A percentile compares a stretch with the other conserved stretches of the same genome.
These are phyloP conservation scores for Pseudophaeomoniella oleicola DNA, from an alignment of 2,329 filamentous ascomycete species.

Conservation along the genomic window DNA sequence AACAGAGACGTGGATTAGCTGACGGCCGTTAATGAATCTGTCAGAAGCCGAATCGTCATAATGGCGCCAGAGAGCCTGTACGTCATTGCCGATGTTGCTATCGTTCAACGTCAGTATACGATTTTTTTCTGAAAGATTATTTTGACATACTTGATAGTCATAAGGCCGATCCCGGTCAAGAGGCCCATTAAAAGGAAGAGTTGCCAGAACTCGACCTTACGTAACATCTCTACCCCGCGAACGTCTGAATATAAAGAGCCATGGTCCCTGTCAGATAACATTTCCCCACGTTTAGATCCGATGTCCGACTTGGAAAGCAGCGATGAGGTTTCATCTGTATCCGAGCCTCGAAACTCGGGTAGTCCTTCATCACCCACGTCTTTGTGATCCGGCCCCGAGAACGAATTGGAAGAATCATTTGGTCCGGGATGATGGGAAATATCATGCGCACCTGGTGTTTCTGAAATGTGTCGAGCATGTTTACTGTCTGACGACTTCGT, in stretches of 20 bases:
- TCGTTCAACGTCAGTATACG: background rate
- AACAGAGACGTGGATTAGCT: constrained; percentile 86
- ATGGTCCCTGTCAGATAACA: constrained; percentile 49
- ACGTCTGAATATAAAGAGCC: constrained; percentile 79
- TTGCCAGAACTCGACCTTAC: constrained; percentile 73
- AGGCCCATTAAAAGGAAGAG: constrained; percentile 76
- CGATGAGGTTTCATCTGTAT: constrained; percentile 63
- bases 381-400: background rate
- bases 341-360: constrained; percentile 19
- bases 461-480: constrained; percentile 11
- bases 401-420: too few relatives aligned
- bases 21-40: constrained; percentile 62
- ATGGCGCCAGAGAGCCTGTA: constrained; percentile 73
- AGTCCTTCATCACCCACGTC: background rate
- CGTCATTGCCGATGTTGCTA: constrained; percentile 89
- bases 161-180: constrained; percentile 83
- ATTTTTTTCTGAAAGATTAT: background rate
- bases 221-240: constrained; percentile 63
- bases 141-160: constrained; percentile 90
- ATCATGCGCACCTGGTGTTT: constrained; percentile 22
- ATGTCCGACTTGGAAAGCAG: constrained; percentile 49
- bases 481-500: constrained; percentile 17
- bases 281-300: constrained; percentile 22
- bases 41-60: constrained; percentile 60
- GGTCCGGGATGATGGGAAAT: background rate